Evolutionary conservation across 1,284 basidiomycete genomes (phyloP), one percentile per base, ranked within the genome.

Genomic region (Malassezia equina): DNA sequence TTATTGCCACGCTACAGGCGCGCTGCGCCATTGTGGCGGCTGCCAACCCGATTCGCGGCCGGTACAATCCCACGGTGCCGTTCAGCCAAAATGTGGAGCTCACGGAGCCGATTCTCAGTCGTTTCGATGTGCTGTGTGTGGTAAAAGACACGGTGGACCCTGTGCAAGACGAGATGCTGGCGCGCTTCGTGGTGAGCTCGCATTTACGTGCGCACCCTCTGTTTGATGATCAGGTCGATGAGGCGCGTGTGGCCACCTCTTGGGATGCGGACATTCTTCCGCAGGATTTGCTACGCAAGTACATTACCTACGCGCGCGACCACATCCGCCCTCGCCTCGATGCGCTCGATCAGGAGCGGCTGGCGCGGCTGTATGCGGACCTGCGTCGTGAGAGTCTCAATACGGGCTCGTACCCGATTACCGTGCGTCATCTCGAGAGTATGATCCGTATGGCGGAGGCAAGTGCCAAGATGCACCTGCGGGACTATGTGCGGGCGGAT

Each of bases 401-500:
- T 13, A 99, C 94, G 1, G 93, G 93, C 31, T 95, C 90, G 19
- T 95, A 89, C 78, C 93, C 93, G 3, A 95, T 99, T 75, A 99
- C 94, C 4, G 88, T 98, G 44, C 86, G 94, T 61, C 94, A 96
- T 73, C 77, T 99, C 58, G 94, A 99, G 78, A 91, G 88, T 73
- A 96, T 95, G 88, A 98, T 99, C 76, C 84, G 94, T 41, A 98
- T 98, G 94, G 83, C 90, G 1, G 93, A 99, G 76, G 91, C 94
- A 13, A 90, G 86, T 66, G 94, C 93, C 42, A 95, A 95, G 80
- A 98, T 99, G 93, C 86, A 91, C 56, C 78, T 99, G 60, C 81
- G 94, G 47, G 94, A 98, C 76, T 95, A 88, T 70, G 94, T 98
- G 44, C 83, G 94, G 34, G 80, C 84, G 12, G 94, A 98, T 76